A percentile compares a stretch with the other conserved stretches of the same genome.
Conservation (phyloP, 2,329 filamentous ascomycete genomes). For the Phyllachora maydis region DNA sequence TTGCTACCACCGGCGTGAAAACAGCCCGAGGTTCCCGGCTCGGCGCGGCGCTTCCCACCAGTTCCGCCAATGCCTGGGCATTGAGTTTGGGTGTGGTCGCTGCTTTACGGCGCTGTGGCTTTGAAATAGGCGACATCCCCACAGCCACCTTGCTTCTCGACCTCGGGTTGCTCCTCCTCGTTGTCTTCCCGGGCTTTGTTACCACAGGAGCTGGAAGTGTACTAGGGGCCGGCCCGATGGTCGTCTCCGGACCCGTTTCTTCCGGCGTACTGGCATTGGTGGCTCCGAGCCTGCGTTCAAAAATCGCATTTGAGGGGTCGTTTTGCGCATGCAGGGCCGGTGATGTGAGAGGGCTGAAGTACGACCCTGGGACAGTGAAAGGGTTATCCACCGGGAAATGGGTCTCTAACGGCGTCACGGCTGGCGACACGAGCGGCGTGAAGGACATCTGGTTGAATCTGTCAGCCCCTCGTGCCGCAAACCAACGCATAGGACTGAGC, state of each 20-base stretch:
- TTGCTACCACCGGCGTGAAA: no score
- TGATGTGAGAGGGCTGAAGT: constrained; percentile 69
- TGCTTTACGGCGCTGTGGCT: constrained; percentile 36
- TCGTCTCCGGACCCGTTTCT: constrained; percentile 32
- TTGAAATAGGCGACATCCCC: constrained; percentile 53
- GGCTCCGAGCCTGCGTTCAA: constrained; percentile 21
- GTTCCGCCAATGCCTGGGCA: constrained; percentile 30
- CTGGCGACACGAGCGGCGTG: constrained; percentile 67
- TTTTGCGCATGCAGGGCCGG: constrained; percentile 58
- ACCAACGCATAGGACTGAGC: constrained; percentile 8
- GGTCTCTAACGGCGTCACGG: constrained; percentile 58
- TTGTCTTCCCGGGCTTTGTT: constrained; percentile 30
- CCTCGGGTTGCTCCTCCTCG: constrained; percentile 32
- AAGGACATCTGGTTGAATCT: constrained; percentile 40
- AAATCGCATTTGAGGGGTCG: constrained; percentile 22
- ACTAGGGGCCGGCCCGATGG: constrained; percentile 18
- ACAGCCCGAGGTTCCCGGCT: no score
- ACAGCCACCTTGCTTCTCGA: constrained; percentile 30
- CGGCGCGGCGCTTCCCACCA: constrained; percentile 20
- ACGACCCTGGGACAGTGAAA: constrained; percentile 46
- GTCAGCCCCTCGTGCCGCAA: constrained; percentile 6
- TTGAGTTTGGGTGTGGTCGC: constrained; percentile 32
- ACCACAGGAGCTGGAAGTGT: no score
- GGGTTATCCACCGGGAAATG: constrained; percentile 39
- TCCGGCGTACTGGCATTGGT: constrained; percentile 29